A percentile compares a stretch with the other conserved stretches of the same genome.
Conservation (phyloP, 257 asterid genomes). For the Gardenia jasminoides region DNA sequence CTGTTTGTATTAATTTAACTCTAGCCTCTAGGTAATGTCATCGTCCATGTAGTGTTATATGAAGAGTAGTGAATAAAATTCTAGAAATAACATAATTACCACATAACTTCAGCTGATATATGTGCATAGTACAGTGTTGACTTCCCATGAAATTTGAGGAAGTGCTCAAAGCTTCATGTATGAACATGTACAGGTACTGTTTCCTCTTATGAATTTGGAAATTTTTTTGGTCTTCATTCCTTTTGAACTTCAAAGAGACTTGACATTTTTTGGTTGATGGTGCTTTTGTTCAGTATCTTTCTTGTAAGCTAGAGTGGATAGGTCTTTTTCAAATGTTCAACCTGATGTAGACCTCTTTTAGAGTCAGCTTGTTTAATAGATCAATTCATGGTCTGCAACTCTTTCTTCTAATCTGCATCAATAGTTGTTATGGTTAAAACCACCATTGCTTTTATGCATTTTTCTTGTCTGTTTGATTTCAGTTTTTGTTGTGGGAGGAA, state of each 20-base stretch:
- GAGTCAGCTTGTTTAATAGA: background rate
- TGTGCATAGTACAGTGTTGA: background rate
- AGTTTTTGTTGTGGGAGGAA: no score
- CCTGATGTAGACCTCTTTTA: background rate
- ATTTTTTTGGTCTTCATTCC: background rate
- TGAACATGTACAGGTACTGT: background rate
- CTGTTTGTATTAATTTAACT: background rate
- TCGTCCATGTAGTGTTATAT: background rate
- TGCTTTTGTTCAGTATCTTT: background rate
- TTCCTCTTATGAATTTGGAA: background rate
- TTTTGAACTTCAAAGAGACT: background rate
- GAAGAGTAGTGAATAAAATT: no score
- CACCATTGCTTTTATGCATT: background rate
- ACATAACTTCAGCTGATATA: background rate
- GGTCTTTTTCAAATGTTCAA: background rate
- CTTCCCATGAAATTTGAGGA: background rate
- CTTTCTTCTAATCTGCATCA: background rate
- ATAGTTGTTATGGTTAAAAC: background rate
- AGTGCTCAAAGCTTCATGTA: background rate
- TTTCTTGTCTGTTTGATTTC: background rate
- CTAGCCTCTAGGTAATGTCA: background rate
- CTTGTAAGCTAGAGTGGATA: background rate
- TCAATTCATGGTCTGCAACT: background rate
- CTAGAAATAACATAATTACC: background rate
- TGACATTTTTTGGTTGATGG: background rate